These are phyloP conservation scores for Podila horticola DNA, from an alignment of 192 early-diverging fungal genomes.

Conservation along the genomic window DNA sequence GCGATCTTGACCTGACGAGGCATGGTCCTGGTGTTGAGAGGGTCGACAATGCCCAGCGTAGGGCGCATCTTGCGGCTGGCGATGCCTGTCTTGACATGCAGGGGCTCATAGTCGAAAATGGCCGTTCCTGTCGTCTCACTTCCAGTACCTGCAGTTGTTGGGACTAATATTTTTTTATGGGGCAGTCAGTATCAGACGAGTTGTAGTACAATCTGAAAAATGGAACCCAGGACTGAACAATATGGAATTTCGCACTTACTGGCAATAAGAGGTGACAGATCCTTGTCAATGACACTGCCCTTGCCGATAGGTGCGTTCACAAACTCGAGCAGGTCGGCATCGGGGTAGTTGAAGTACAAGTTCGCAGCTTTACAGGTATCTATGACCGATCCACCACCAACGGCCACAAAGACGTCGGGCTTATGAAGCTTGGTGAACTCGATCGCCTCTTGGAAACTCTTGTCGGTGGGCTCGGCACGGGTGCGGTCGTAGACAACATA, in stretches of 20 bases:
- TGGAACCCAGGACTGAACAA: neutral
- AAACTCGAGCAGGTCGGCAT: slow-evolving; percentile 90
- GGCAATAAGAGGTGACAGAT: slow-evolving; percentile 84
- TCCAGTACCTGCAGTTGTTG: slow-evolving; percentile 80
- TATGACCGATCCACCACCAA: slow-evolving; percentile 91
- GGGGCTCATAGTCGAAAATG: slow-evolving; percentile 91
- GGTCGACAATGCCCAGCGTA: slow-evolving; percentile 87
- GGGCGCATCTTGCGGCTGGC: slow-evolving; percentile 87
- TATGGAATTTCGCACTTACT: slow-evolving; percentile 36
- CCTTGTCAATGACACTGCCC: slow-evolving; percentile 78
- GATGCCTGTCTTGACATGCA: slow-evolving; percentile 90
- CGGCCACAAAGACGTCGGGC: slow-evolving; percentile 89
- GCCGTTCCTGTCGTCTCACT: slow-evolving; percentile 92
- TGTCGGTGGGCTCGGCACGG: slow-evolving; percentile 87
- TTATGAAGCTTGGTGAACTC: slow-evolving; percentile 76
- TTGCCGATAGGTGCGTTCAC: slow-evolving; percentile 94
- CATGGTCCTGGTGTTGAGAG: slow-evolving; percentile 89
- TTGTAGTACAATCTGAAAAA: slow-evolving; percentile 35
- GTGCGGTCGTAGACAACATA: slow-evolving; percentile 82
- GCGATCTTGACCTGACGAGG: slow-evolving; percentile 86
- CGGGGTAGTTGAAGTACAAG: slow-evolving; percentile 81
- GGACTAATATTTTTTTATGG: slow-evolving; percentile 36
- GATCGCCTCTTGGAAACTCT: slow-evolving; percentile 84
- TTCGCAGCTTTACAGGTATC: slow-evolving; percentile 95
- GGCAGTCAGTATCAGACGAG: neutral